A percentile compares a stretch with the other conserved stretches of the same genome.
phyloP scores from a whole-genome alignment of 768 basidiomycete species.

The Calocera cornea region DNA sequence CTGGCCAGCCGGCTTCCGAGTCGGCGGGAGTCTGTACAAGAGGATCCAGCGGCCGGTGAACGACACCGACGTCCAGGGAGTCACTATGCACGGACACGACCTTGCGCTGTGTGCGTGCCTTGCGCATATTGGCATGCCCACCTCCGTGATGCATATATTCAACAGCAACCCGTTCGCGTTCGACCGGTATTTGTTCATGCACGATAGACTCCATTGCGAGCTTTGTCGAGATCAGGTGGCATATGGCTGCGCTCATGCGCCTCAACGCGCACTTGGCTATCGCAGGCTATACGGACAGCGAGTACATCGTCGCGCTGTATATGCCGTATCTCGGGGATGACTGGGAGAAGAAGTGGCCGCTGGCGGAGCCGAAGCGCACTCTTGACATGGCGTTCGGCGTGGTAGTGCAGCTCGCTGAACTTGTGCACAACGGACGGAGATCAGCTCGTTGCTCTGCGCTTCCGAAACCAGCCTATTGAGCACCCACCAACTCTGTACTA shows the following conservation, averaged over 20 bases:
- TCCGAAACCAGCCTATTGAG: slow-evolving; percentile 21
- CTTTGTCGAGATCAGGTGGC: slow-evolving; percentile 10
- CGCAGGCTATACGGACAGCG: slow-evolving; percentile 23
- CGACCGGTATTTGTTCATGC: slow-evolving; percentile 22
- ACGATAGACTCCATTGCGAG: slow-evolving; percentile 22
- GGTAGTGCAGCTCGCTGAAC: slow-evolving; percentile 18
- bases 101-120: slow-evolving; percentile 18
- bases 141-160: slow-evolving; percentile 17
- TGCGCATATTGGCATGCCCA: slow-evolving; percentile 24
- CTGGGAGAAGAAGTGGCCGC: slow-evolving; percentile 18
- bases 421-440: slow-evolving; percentile 12
- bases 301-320: slow-evolving; percentile 22
- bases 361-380: slow-evolving; percentile 17
- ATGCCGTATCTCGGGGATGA: slow-evolving; percentile 21
- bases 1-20: too few relatives aligned
- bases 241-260: background rate
- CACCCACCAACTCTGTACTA: slow-evolving; percentile 26
- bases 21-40: too few relatives aligned
- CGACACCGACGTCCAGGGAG: slow-evolving; percentile 19
- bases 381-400: slow-evolving; percentile 19
- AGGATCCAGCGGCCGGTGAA: slow-evolving; percentile 19
- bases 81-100: slow-evolving; percentile 20
- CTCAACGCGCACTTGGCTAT: slow-evolving; percentile 8
- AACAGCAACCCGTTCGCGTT: slow-evolving; percentile 23
- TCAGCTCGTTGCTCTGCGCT: slow-evolving; percentile 25